Evolutionary conservation across 2,329 filamentous ascomycete genomes (phyloP).

Genomic region (Monosporascus sp.): DNA sequence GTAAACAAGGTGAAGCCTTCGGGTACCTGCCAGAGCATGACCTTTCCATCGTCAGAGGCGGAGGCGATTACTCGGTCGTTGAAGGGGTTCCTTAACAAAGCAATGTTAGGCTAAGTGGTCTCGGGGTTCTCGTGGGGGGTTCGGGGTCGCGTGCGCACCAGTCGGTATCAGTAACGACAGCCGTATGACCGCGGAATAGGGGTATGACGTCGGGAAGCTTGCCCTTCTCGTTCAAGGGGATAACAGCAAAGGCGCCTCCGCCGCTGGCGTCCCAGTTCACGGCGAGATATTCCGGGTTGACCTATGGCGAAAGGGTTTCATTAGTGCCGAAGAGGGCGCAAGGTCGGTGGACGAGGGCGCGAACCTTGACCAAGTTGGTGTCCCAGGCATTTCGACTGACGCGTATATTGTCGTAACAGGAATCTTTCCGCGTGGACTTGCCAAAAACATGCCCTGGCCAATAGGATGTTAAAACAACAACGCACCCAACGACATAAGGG

Average conservation of each 20-base stretch:
- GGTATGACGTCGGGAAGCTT: conserved; percentile 90
- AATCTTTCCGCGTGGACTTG: conserved; percentile 90
- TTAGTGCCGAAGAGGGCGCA: conserved; percentile 3
- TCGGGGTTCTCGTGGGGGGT: conserved; percentile 5
- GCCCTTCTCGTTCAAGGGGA: conserved; percentile 83
- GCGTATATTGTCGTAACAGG: conserved; percentile 96
- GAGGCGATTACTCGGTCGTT: conserved; percentile 91
- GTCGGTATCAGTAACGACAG: conserved; percentile 92
- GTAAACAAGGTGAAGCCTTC: conserved; percentile 78
- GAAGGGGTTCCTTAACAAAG: conserved; percentile 74
- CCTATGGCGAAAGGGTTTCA: conserved; percentile 46
- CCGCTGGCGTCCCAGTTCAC: conserved; percentile 98
- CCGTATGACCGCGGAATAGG: conserved; percentile 92
- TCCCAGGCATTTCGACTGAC: conserved; percentile 99
- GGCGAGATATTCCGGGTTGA: conserved; percentile 89
- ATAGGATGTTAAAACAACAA: conserved; percentile 14
- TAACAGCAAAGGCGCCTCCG: conserved; percentile 93
- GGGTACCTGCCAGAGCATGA: conserved; percentile 94
- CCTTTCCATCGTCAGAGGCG: conserved; percentile 92
- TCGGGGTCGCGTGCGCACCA: conserved; percentile 55
- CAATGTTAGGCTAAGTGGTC: conserved; percentile 22
- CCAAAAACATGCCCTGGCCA: conserved; percentile 91
- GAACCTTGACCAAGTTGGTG: conserved; percentile 93
- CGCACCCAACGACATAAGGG: conserved; percentile 11
- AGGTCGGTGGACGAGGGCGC: conserved; percentile 4